Conservation (phyloP, 2,329 filamentous ascomycete genomes). For the Colletotrichum lini region DNA sequence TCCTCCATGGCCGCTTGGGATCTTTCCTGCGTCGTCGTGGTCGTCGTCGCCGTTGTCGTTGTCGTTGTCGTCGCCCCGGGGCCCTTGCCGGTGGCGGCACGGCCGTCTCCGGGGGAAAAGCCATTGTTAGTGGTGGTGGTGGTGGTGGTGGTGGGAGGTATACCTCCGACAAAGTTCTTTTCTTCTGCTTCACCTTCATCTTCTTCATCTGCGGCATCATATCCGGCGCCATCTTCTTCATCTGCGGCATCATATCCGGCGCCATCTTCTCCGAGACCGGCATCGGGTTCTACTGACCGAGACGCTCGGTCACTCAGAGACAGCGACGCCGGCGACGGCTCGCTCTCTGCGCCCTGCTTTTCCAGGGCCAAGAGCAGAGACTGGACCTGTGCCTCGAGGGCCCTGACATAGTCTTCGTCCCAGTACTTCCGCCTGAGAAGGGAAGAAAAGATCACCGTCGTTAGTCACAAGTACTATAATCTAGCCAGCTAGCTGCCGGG, state of each 20-base stretch:
- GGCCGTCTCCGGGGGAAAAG: not conserved
- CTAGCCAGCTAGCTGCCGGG: too few relatives aligned
- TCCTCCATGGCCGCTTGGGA: conserved; percentile 43
- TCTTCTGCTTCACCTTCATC: too few relatives aligned
- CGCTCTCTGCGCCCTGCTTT: conserved; percentile 26
- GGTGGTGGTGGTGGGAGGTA: too few relatives aligned
- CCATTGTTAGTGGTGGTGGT: not conserved
- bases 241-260: not conserved
- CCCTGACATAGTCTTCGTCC: conserved; percentile 44
- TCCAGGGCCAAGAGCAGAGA: conserved; percentile 40
- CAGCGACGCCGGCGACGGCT: conserved; percentile 19
- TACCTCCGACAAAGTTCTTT: too few relatives aligned
- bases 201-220: not conserved
- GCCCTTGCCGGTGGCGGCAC: not conserved
- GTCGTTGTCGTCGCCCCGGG: not conserved
- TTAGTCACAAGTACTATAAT: not conserved
- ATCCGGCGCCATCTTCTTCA: not conserved
- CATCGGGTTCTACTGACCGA: conserved; percentile 7
- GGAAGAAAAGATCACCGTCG: not conserved
- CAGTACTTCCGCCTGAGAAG: conserved; percentile 41
- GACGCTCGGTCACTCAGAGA: conserved; percentile 14
- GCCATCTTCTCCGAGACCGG: not conserved
- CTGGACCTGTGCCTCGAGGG: conserved; percentile 42
- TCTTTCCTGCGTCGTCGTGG: conserved; percentile 29
- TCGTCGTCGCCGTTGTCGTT: too few relatives aligned